phyloP scores from a whole-genome alignment of 345 rosid species.

The Boechera divaricarpa region DNA sequence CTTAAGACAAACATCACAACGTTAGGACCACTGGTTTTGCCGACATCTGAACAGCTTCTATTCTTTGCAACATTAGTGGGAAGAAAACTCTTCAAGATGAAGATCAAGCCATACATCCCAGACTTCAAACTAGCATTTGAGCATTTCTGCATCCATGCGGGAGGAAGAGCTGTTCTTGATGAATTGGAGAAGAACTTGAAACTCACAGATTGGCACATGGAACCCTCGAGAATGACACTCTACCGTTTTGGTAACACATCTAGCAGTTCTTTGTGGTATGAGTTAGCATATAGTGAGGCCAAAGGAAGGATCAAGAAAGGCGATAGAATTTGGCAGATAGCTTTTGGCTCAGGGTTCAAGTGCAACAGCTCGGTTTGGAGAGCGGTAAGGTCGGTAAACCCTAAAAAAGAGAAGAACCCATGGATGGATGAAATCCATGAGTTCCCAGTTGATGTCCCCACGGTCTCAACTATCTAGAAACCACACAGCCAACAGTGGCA shows the following conservation, averaged over 20 bases:
- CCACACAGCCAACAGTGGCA: slow-evolving; percentile 10
- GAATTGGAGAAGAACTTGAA: slow-evolving; percentile 70
- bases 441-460: slow-evolving; percentile 72
- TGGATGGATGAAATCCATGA: slow-evolving; percentile 62
- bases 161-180: slow-evolving; percentile 67
- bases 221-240: slow-evolving; percentile 64
- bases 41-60: slow-evolving; percentile 60
- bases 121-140: slow-evolving; percentile 69
- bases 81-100: slow-evolving; percentile 55
- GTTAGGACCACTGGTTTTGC: slow-evolving; percentile 61
- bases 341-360: slow-evolving; percentile 67
- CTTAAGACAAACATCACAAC: slow-evolving; percentile 70
- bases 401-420: slow-evolving; percentile 55
- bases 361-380: slow-evolving; percentile 69
- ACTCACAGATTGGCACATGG: slow-evolving; percentile 62
- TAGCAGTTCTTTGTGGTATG: slow-evolving; percentile 65
- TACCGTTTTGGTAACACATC: slow-evolving; percentile 68
- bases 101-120: slow-evolving; percentile 68
- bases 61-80: slow-evolving; percentile 61
- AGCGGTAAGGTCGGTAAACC: slow-evolving; percentile 53
- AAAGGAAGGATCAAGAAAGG: slow-evolving; percentile 67
- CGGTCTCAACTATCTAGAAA: slow-evolving; percentile 53
- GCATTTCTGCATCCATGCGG: slow-evolving; percentile 65
- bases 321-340: slow-evolving; percentile 66
- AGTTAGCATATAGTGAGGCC: slow-evolving; percentile 63